A percentile compares a stretch with the other conserved stretches of the same genome.
phyloP scores from a whole-genome alignment of 2,329 filamentous ascomycete species.

The Penicillium concentricum region DNA sequence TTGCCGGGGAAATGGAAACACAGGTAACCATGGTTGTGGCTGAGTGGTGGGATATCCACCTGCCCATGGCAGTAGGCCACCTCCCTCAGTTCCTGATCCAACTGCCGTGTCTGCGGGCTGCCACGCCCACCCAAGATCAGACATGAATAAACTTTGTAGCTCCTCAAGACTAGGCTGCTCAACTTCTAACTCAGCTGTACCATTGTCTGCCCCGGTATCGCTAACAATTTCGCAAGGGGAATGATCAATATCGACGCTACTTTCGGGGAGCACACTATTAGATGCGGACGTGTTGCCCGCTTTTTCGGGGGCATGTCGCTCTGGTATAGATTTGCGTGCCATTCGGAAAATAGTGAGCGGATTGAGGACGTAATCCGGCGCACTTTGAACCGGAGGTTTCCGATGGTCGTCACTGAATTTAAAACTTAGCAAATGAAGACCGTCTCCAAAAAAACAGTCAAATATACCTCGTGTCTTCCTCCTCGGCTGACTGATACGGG shows the following conservation, averaged over 20 bases:
- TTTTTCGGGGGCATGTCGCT: constrained; percentile 25
- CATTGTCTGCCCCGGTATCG: neutral
- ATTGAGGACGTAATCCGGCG: constrained; percentile 28
- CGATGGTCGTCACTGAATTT: constrained; percentile 11
- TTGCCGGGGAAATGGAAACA: constrained; percentile 23
- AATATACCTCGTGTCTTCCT: constrained; percentile 12
- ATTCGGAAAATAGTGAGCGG: constrained; percentile 28
- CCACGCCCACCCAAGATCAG: constrained; percentile 26
- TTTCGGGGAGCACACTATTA: constrained; percentile 13
- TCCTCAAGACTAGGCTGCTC: constrained; percentile 19
- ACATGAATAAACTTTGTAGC: constrained; percentile 24
- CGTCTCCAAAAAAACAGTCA: neutral
- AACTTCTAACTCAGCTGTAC: neutral
- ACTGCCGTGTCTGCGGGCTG: constrained; percentile 25
- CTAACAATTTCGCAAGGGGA: neutral
- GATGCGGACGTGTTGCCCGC: constrained; percentile 13
- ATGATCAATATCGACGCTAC: constrained; percentile 1
- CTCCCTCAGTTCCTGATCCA: constrained; percentile 21
- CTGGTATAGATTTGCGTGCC: constrained; percentile 26
- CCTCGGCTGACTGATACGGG: constrained; percentile 17
- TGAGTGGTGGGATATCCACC: constrained; percentile 18
- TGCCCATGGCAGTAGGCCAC: constrained; percentile 22
- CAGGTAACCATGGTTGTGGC: constrained; percentile 20
- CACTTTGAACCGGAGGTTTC: constrained; percentile 18
- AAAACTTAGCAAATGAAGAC: neutral